Conservation (phyloP, 1,284 basidiomycete species). For the Malassezia pachydermatis region DNA sequence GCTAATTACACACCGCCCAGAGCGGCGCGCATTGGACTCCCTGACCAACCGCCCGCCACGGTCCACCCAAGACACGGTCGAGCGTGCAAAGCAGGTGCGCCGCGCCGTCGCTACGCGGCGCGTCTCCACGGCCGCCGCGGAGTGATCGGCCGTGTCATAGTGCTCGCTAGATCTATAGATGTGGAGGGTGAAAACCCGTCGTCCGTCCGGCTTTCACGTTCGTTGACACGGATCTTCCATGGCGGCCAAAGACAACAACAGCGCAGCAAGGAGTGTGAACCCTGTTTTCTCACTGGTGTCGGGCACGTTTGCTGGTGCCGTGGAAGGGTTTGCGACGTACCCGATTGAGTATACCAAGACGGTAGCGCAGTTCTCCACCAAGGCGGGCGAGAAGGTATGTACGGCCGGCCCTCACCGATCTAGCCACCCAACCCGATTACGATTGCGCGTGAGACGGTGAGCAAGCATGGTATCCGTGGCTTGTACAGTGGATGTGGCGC, state of each 20-base stretch:
- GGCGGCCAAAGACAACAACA: background rate
- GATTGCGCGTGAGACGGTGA: constrained; percentile 46
- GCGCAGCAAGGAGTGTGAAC: constrained; percentile 16
- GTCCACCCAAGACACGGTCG: constrained; percentile 4
- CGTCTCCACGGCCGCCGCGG: too few relatives aligned
- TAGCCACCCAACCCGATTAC: constrained; percentile 47
- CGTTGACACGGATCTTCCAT: background rate
- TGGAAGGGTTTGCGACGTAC: constrained; percentile 70
- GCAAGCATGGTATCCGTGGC: constrained; percentile 42
- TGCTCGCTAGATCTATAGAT: too few relatives aligned
- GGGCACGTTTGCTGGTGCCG: constrained; percentile 82
- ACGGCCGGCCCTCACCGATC: background rate
- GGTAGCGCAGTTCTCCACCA: constrained; percentile 52
- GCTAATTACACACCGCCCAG: background rate
- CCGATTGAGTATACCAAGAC: constrained; percentile 85
- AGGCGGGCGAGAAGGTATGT: constrained; percentile 26
- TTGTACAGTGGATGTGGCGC: constrained; percentile 47
- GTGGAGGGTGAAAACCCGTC: too few relatives aligned
- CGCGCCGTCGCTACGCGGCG: background rate
- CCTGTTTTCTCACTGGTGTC: constrained; percentile 52
- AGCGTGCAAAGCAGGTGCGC: background rate
- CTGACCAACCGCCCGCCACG: background rate
- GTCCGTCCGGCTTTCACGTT: background rate
- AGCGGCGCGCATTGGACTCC: background rate
- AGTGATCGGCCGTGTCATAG: too few relatives aligned